Evolutionary conservation across 2,329 filamentous ascomycete species (phyloP), one percentile per base, ranked within the genome.

Genomic region (Gremmenia infestans): DNA sequence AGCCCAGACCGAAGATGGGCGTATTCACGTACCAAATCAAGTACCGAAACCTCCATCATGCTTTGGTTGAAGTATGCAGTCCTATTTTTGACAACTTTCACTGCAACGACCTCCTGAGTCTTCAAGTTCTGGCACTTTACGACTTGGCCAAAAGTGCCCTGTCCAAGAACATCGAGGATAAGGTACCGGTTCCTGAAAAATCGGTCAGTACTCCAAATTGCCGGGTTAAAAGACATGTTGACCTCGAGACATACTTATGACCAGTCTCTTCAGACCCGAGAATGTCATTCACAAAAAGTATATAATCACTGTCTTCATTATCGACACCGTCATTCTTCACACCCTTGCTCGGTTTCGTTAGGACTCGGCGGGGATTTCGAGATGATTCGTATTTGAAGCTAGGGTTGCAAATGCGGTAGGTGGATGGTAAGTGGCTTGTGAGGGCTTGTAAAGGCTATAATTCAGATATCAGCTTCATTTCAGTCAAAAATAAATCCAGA

Each of bases 1-100:
- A n/a, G 47, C 35, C 37, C 15, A 36, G 40, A 54, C 9, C 23
- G n/a, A 42, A 12, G 22, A 55, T 17, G 46, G 19, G 47, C 11
- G 12, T 49, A 23, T 47, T 14, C 52, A 65, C 83, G 56, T 79
- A 95, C 91, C 79, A 99, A 71, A 73, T 99, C 94, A 56, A 99
- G 79, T 23, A 99, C 94, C 1, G 94, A 99, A 35, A 99, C 94
- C 71, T 99, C 94, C 94, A 99, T 99, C 94, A 99, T 99, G 73
- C 94, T 97, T 73, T 99, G 94, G 71, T 99, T 99, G 78, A 99
- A 99, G 73, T 99, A 99, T 39, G 94, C 94, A 1, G 94, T 99
- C 67, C 93, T 87, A 73, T 99, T 99, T 76, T 99, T 99, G 76
- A 99, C 94, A 53, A 99, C 94, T 75, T 99, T 99, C 64, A 99